Evolutionary conservation across 2,329 filamentous ascomycete species (phyloP).

Genomic region (Beauveria caledonica): DNA sequence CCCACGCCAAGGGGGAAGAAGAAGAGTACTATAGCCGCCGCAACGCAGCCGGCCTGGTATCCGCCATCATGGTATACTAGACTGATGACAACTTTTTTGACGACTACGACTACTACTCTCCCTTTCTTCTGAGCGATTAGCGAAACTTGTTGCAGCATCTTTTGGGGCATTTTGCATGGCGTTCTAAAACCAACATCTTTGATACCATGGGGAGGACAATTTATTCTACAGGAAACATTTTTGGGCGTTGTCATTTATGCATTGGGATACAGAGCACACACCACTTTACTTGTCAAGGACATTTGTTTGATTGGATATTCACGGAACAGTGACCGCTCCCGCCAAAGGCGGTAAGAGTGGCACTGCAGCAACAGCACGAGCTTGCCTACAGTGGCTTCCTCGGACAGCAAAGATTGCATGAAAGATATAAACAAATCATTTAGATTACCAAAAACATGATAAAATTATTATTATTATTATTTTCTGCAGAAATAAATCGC

Average conservation of each 20-base stretch:
- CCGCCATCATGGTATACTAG: constrained; percentile 51
- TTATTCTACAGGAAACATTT: too few relatives aligned
- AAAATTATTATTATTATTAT: neutral
- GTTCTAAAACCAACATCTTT: neutral
- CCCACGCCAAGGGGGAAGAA: constrained; percentile 24
- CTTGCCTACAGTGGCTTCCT: too few relatives aligned
- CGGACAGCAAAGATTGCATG: neutral
- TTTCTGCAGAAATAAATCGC: neutral
- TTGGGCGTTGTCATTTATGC: neutral
- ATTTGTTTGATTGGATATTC: too few relatives aligned
- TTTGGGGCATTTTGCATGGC: constrained; percentile 6
- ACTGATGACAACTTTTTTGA: neutral
- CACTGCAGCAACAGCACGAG: neutral
- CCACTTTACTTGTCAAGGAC: neutral
- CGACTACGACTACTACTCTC: neutral
- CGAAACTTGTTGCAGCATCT: constrained; percentile 7
- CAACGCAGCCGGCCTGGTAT: constrained; percentile 42
- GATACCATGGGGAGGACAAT: neutral
- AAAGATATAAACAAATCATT: neutral
- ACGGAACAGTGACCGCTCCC: neutral
- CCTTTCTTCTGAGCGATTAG: neutral
- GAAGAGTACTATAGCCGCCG: constrained; percentile 46
- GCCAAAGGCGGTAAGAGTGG: neutral
- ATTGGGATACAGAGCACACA: neutral
- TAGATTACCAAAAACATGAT: neutral